Evolutionary conservation across 352 stramenopile species (phyloP), one percentile per base, ranked within the genome.

Genomic region (Globisporangium canariense): DNA sequence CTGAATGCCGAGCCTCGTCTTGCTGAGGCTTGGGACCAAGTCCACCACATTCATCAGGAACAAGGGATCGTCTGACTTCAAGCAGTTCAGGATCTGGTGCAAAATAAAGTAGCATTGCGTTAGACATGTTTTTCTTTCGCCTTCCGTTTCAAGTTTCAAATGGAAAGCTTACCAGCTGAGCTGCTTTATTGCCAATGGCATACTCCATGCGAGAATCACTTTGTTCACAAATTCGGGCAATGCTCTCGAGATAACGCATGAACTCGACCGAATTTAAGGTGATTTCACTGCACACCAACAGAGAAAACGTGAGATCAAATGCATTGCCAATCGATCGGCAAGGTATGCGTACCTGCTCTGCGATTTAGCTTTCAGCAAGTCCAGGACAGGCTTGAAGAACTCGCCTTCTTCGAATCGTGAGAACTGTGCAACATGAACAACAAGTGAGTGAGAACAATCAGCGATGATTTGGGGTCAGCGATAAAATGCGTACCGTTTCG

Each of bases 31-130:
- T 1, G 85, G 85, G 18, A 95, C 66, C 54, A 95, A 71, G 61
- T 95, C 87, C 13, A 94, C 70, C 20, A 95, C 71, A 53, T 92
- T 95, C 83, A 95, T 89, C 65, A 93, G 65, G 60, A 94, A 93
- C 20, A 95, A 66, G 5, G 81, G 67, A 54, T 95, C 87, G n/a
- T 81, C 75, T 9, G 85, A 92, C 66, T 89, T 78, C 38, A 95
- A 69, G 43, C 82, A 85, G 30, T 84, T 68, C 40, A 95, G 55
- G 62, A 95, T 75, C 87, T 94, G 55, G 14, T n/a, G 3, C 14
- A 58, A 46, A 18, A 13, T 25, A 25, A 38, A 14, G 9, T 20
- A 50, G 10, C 30, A 14, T 18, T 46, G 5, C 34, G 22, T 53
- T 32, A 22, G 58, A 10, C 46, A 70, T 30, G 16, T 34, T 22